phyloP scores from a whole-genome alignment of 2,329 filamentous ascomycete species.

The Penicillium sp. region DNA sequence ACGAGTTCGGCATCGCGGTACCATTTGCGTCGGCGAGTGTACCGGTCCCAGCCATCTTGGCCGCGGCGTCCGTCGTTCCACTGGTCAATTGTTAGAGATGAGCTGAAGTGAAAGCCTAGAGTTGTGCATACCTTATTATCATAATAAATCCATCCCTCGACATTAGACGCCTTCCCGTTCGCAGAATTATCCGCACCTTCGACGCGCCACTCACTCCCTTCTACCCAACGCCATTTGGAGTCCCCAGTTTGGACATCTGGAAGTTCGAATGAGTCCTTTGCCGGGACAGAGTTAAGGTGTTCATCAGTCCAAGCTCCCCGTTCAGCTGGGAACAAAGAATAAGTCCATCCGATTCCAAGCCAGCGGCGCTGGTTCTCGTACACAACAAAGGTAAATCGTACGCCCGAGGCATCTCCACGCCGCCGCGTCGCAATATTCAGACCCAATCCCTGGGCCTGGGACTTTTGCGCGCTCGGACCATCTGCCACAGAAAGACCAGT shows the following conservation, averaged over 20 bases:
- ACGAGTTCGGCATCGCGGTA: conserved; percentile 94
- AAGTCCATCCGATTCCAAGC: conserved; percentile 94
- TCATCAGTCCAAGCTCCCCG: conserved; percentile 93
- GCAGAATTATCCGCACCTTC: conserved; percentile 62
- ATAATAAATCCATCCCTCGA: conserved; percentile 93
- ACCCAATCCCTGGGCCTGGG: conserved; percentile 50
- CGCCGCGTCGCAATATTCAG: conserved; percentile 53
- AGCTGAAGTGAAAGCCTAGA: background rate
- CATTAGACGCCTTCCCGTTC: conserved; percentile 52
- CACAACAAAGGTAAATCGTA: conserved; percentile 94
- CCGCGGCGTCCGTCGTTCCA: conserved; percentile 89
- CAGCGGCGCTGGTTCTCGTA: conserved; percentile 97
- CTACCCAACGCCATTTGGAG: conserved; percentile 78
- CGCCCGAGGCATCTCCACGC: conserved; percentile 66
- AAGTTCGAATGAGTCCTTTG: conserved; percentile 72
- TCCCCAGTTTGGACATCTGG: conserved; percentile 68
- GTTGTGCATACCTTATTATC: conserved; percentile 78
- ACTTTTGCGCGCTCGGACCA: conserved; percentile 31
- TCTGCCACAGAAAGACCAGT: conserved; percentile 75
- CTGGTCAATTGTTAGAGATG: conserved; percentile 47
- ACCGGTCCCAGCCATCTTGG: conserved; percentile 89
- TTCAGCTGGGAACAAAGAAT: conserved; percentile 87
- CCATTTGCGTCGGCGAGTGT: conserved; percentile 93
- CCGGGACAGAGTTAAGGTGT: conserved; percentile 78
- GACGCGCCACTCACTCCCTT: conserved; percentile 83